Percentiles rank a stretch among this genome's conserved stretches.
phyloP scores from a whole-genome alignment of 2,329 filamentous ascomycete species.

The Aspergillus sergii region DNA sequence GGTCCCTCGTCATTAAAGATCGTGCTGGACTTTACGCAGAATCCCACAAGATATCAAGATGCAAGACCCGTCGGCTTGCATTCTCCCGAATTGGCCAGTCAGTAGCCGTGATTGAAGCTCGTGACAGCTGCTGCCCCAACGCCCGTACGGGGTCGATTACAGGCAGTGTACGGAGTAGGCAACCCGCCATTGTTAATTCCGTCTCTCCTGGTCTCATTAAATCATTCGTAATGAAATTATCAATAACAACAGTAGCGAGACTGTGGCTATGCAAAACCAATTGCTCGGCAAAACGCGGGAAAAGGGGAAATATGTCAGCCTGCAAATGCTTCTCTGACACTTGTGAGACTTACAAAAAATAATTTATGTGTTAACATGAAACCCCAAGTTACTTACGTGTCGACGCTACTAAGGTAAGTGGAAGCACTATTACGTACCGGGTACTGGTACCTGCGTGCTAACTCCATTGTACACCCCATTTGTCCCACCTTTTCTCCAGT shows the following conservation, averaged over 20 bases:
- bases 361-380: slow-evolving; percentile 7
- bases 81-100: slow-evolving; percentile 12
- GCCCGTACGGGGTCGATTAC: not conserved
- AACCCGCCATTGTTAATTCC: not conserved
- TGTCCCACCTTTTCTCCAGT: slow-evolving; percentile 18
- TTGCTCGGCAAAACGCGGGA: slow-evolving; percentile 10
- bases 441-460: slow-evolving; percentile 25
- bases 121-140: slow-evolving; percentile 7
- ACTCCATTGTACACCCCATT: slow-evolving; percentile 18
- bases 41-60: not conserved
- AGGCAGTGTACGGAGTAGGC: not conserved
- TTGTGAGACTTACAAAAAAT: not conserved
- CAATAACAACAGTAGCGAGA: not conserved
- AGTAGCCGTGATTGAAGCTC: slow-evolving; percentile 3
- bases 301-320: not conserved
- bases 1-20: not conserved
- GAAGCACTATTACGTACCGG: slow-evolving; percentile 14
- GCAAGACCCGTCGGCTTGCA: not conserved
- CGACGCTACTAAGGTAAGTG: not conserved
- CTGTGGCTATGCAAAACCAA: not conserved
- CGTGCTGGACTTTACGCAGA: not conserved
- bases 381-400: slow-evolving; percentile 8
- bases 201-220: not conserved
- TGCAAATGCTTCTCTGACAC: not conserved
- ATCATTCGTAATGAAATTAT: not conserved